Evolutionary conservation across 225 moss, liverwort and hornwort species (phyloP).

Genomic region (Physcomitrium patens): DNA sequence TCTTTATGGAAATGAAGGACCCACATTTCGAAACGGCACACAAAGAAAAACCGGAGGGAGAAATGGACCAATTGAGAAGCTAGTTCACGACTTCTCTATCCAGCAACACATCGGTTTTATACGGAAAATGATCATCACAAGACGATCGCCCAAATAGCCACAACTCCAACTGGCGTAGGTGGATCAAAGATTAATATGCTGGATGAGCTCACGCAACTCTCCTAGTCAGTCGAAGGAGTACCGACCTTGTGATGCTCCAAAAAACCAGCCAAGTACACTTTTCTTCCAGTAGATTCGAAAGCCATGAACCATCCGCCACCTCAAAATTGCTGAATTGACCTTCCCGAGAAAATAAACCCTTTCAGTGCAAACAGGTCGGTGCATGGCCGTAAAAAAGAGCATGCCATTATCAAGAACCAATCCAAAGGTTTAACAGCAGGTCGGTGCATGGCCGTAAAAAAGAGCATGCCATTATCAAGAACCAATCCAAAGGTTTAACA

Average conservation of each 20-base stretch:
- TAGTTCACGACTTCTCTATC: not conserved
- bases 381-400: constrained; percentile 54
- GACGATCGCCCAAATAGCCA: not conserved
- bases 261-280: constrained; percentile 41
- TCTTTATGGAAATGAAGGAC: constrained; percentile 18
- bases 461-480: constrained; percentile 56
- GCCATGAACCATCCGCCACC: constrained; percentile 62
- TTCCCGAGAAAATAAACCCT: constrained; percentile 49
- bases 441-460: constrained; percentile 50
- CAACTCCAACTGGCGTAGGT: constrained; percentile 6
- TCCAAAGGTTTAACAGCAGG: constrained; percentile 12
- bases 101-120: not conserved
- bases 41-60: constrained; percentile 7
- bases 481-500: constrained; percentile 18
- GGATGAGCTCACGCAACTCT: constrained; percentile 17
- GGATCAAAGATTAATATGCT: constrained; percentile 23
- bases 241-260: constrained; percentile 36
- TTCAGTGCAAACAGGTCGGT: constrained; percentile 52
- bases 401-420: constrained; percentile 54
- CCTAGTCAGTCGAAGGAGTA: constrained; percentile 17
- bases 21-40: constrained; percentile 30
- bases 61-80: not conserved
- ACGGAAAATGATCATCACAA: constrained; percentile 9
- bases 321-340: constrained; percentile 58
- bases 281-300: constrained; percentile 36